Base-by-base conservation (phyloP, 768 basidiomycete genomes). In the Mycena vitilis region DNA sequence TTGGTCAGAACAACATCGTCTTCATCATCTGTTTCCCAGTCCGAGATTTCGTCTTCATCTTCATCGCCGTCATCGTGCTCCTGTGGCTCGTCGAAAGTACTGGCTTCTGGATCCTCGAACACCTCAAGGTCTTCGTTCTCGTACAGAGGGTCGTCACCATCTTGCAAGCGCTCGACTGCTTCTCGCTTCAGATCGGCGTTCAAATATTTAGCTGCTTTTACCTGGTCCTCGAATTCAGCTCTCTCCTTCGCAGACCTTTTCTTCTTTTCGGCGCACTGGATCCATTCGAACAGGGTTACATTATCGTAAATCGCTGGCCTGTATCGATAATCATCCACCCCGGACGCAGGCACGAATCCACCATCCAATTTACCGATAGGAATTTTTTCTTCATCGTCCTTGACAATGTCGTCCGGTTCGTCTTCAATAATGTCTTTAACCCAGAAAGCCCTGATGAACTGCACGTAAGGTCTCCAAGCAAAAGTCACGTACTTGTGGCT, bases 401-500 rank as follows among this genome's bases (percentile, higher is more conserved):
- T 30, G 5, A 16, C 0, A 16, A 18, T 37, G 0, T 51, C 37
- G 1, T 4, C 6, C 1, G n/a, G 15, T 2, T 18, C 51, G 8
- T 34, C 16, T 4, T 30, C 16, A 4, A 4, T 13, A 48, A 47
- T n/a, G 25, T 16, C 44, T 2, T 4, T 23, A 2, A 34, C 16
- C 61, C 52, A 53, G 15, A 22, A 51, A 6, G 10, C 8, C 4
- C 23, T 18, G 2, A 63, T 20, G 13, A 44, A 63, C 3, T 11
- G 15, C 0, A 76, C 72, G 66, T 68, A 77, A 5, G 48, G 7
- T 59, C 68, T 63, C 81, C 80, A 82, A 49, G 70, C 76, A 40
- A 81, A 78, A 5, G 70, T n/a, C 3, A 71, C 63, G 63, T 78
- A 82, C 18, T n/a, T 59, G 54, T 77, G 74, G 61, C 65, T 77